Evolutionary conservation across 176 grass and related monocot species (phyloP), one percentile per base, ranked within the genome.

Genomic region (Carex kokanica): DNA sequence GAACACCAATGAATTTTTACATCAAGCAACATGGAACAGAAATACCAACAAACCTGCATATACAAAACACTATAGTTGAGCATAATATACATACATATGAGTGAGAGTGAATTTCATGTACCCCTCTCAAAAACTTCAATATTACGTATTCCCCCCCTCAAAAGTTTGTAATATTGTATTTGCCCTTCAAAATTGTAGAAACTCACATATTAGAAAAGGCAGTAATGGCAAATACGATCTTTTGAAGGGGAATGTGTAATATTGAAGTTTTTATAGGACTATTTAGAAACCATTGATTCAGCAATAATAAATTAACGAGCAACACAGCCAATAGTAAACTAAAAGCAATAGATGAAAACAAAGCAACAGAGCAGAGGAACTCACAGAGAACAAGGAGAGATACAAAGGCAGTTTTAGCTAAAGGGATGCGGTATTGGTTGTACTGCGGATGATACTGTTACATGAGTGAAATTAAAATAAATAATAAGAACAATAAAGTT

Each of bases 301-400:
- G 27, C 11, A 80, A 80, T 29, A 61, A 40, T 65, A 70, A 70
- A 18, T 36, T 70, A 1, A 11, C 6, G 8, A 41, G 6, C 34
- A 74, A 80, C 20, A 38, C 31, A 41, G 8, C 41, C 20, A 81
- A 84, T 63, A n/a, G 67, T 71, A n/a, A 87, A 20, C 79, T 11
- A 56, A 65, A 58, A 83, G 60, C 65, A 78, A 58, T 78, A 60
- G 27, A 84, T 4, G 21, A 85, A 84, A 56, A 85, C 10, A 43
- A 66, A 47, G 3, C 47, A 87, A 62, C 20, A 32, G 12, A 66
- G 40, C 65, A 53, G 23, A 38, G 27, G 67, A 24, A 92, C 93
- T 95, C 72, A 95, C 90, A 83, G 32, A 95, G 75, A 84, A 94
- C 63, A 81, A 68, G 74, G 63, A 94, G 57, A 53, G 64, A 74